These are phyloP conservation scores for Tolypocladium amazonense DNA, from an alignment of 2,329 filamentous ascomycete genomes.

Conservation along the genomic window DNA sequence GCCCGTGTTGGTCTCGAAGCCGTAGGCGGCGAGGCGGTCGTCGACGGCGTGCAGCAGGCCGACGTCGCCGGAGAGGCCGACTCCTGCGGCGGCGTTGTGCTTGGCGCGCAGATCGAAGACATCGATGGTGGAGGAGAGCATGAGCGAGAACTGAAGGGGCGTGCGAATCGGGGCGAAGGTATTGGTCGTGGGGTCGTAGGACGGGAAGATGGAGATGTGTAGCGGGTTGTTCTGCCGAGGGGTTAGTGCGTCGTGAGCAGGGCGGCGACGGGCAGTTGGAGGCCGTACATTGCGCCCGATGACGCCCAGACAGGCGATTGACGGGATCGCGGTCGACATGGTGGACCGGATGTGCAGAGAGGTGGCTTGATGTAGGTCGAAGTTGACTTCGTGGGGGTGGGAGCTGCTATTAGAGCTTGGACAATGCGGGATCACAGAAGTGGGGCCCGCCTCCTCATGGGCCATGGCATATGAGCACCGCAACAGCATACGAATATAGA, in stretches of 20 bases:
- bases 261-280: background rate
- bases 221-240: constrained; percentile 80
- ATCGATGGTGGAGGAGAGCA: constrained; percentile 85
- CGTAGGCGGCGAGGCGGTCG: constrained; percentile 86
- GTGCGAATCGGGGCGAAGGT: constrained; percentile 50
- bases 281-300: constrained; percentile 75
- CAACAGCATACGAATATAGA: too few relatives aligned
- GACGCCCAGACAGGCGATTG: constrained; percentile 85
- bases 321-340: constrained; percentile 57
- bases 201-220: constrained; percentile 83
- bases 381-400: background rate
- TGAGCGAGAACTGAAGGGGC: constrained; percentile 81
- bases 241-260: background rate
- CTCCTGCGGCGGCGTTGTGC: constrained; percentile 43
- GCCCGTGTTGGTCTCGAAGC: constrained; percentile 92
- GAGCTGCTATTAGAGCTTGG: background rate
- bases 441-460: background rate
- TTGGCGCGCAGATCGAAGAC: constrained; percentile 81
- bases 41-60: constrained; percentile 89
- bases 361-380: background rate
- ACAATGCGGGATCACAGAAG: background rate
- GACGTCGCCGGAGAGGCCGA: constrained; percentile 65
- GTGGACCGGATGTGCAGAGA: background rate
- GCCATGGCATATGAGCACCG: background rate
- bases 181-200: constrained; percentile 48